A percentile compares a stretch with the other conserved stretches of the same genome.
phyloP scores from a whole-genome alignment of 1,139 yeast genomes.

The Scheffersomyces insectosa region DNA sequence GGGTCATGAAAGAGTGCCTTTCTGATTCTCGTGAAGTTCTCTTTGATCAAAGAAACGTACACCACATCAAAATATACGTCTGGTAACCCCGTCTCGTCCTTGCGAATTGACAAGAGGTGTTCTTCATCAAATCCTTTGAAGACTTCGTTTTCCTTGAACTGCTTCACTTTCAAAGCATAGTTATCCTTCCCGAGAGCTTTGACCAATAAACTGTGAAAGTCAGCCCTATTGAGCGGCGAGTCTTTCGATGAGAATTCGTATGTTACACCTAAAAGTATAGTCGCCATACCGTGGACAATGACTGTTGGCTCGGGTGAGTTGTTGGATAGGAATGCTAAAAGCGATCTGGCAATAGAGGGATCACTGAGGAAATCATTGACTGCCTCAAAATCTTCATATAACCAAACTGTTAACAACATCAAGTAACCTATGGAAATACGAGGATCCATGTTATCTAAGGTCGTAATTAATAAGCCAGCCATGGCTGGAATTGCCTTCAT shows the following conservation, averaged over 20 bases:
- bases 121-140: slow-evolving; percentile 60
- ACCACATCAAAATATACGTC: slow-evolving; percentile 68
- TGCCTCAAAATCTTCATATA: slow-evolving; percentile 74
- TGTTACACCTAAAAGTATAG: slow-evolving; percentile 70
- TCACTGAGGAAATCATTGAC: slow-evolving; percentile 78
- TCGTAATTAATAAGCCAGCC: slow-evolving; percentile 70
- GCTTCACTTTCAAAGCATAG: slow-evolving; percentile 70
- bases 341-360: slow-evolving; percentile 60
- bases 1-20: slow-evolving; percentile 79
- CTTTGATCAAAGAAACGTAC: slow-evolving; percentile 68
- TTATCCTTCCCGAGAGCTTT: slow-evolving; percentile 82
- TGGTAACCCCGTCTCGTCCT: slow-evolving; percentile 86
- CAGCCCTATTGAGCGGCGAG: slow-evolving; percentile 70
- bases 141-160: slow-evolving; percentile 59
- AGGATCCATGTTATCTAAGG: slow-evolving; percentile 65
- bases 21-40: slow-evolving; percentile 66
- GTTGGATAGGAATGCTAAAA: slow-evolving; percentile 68
- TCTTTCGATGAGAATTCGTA: slow-evolving; percentile 77
- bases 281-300: slow-evolving; percentile 73
- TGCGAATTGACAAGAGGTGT: slow-evolving; percentile 20
- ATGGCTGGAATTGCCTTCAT: slow-evolving; percentile 77
- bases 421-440: slow-evolving; percentile 79
- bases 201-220: slow-evolving; percentile 61
- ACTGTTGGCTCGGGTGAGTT: slow-evolving; percentile 57
- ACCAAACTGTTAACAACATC: slow-evolving; percentile 73